Conservation (phyloP, 805 yeast species). For the Diddensiella santjacobensis region DNA sequence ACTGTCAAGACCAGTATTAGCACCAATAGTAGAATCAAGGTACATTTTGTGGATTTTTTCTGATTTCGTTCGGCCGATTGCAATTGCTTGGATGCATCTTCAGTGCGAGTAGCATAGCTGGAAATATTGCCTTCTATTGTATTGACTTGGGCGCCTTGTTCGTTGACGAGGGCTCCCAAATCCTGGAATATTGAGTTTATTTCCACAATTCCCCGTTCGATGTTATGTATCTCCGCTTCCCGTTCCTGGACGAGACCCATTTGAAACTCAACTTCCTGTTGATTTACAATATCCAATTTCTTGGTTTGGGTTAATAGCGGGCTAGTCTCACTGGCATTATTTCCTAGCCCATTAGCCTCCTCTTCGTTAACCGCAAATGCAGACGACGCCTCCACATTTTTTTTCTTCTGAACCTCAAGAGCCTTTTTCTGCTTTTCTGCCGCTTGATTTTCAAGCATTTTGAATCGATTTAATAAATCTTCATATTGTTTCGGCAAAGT, state of each 20-base stretch:
- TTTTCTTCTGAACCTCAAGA: slow-evolving; percentile 2
- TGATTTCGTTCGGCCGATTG: slow-evolving; percentile 74
- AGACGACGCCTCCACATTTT: neutral
- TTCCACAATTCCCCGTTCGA: slow-evolving; percentile 75
- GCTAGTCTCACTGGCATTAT: slow-evolving; percentile 11
- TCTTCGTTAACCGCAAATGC: slow-evolving; percentile 1
- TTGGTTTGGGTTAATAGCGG: slow-evolving; percentile 28
- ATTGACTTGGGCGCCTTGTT: slow-evolving; percentile 83
- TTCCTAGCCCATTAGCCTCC: neutral
- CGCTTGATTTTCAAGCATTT: slow-evolving; percentile 42
- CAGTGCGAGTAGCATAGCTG: slow-evolving; percentile 58
- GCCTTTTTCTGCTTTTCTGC: slow-evolving; percentile 40
- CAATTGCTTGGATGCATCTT: slow-evolving; percentile 67
- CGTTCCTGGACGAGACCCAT: slow-evolving; percentile 55
- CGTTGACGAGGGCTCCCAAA: slow-evolving; percentile 68
- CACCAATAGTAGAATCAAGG: slow-evolving; percentile 59
- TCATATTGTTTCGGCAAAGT: slow-evolving; percentile 56
- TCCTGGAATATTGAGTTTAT: slow-evolving; percentile 84
- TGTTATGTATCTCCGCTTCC: slow-evolving; percentile 64
- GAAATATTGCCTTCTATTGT: slow-evolving; percentile 77
- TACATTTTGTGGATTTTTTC: slow-evolving; percentile 64
- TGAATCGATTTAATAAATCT: slow-evolving; percentile 47
- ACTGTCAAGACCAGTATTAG: slow-evolving; percentile 57
- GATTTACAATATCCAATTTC: slow-evolving; percentile 40
- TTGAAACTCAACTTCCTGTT: slow-evolving; percentile 30